A percentile compares a stretch with the other conserved stretches of the same genome.
These are phyloP conservation scores for Diutina mesorugosa DNA, from an alignment of 1,139 yeast species.

Conservation along the genomic window DNA sequence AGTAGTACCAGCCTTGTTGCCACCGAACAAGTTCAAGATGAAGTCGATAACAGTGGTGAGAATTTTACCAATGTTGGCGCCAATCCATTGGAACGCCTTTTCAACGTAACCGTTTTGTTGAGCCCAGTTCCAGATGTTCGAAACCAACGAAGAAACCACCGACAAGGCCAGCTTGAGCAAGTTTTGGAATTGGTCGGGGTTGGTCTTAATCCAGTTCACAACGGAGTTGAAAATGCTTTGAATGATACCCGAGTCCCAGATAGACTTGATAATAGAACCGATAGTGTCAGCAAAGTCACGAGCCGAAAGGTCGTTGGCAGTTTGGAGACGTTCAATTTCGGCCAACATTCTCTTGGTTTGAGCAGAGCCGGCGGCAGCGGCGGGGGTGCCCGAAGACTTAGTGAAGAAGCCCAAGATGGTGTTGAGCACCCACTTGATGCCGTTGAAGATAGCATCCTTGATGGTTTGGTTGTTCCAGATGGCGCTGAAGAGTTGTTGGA, in stretches of 20 bases:
- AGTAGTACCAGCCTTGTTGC: neutral
- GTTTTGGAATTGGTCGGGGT: conserved; percentile 23
- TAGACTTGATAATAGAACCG: conserved; percentile 10
- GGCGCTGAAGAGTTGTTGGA: conserved; percentile 11
- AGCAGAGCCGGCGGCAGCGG: neutral
- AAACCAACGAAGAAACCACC: conserved; percentile 21
- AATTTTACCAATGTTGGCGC: conserved; percentile 16
- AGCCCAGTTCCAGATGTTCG: conserved; percentile 27
- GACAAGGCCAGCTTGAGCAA: conserved; percentile 23
- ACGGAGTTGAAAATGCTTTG: conserved; percentile 9
- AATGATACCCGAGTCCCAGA: conserved; percentile 16
- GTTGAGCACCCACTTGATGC: conserved; percentile 10
- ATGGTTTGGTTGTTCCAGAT: conserved; percentile 13
- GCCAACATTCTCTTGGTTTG: neutral
- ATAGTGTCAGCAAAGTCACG: conserved; percentile 10
- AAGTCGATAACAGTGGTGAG: conserved; percentile 16
- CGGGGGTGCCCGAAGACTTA: conserved; percentile 1
- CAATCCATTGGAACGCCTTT: conserved; percentile 17
- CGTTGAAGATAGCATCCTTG: neutral
- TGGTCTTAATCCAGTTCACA: conserved; percentile 10
- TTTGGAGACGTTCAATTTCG: neutral
- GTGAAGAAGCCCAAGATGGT: conserved; percentile 11
- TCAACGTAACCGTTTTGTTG: conserved; percentile 24
- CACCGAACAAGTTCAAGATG: conserved; percentile 10
- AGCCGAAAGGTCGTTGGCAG: neutral